Conservation (phyloP, 2,329 filamentous ascomycete genomes). For the Fusarium hostae region DNA sequence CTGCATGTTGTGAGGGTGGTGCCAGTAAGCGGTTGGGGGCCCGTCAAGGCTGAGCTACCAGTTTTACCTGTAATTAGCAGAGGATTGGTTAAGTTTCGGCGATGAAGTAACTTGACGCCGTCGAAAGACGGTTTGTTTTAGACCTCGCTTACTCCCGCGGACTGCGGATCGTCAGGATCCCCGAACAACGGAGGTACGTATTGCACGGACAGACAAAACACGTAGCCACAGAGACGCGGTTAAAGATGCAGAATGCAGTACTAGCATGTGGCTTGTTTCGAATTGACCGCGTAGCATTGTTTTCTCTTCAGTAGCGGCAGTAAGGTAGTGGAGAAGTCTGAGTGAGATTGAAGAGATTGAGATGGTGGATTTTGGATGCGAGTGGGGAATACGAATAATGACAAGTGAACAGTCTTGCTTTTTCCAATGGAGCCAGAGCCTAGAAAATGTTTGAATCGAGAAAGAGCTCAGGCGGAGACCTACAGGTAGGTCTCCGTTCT, state of each 20-base stretch:
- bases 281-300: conserved; percentile 10
- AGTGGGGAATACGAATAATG: conserved; percentile 26
- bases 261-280: conserved; percentile 23
- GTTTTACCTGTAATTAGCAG: neutral
- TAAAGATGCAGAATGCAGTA: conserved; percentile 13
- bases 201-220: neutral
- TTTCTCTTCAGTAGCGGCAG: conserved; percentile 4
- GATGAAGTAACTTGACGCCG: conserved; percentile 11
- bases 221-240: conserved; percentile 8
- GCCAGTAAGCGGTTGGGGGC: conserved; percentile 17
- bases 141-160: conserved; percentile 30
- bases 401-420: conserved; percentile 21
- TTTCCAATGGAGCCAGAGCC: neutral
- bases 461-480: conserved; percentile 1
- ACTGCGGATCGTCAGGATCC: conserved; percentile 7
- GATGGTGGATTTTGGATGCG: conserved; percentile 14
- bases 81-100: neutral
- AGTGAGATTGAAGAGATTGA: conserved; percentile 21
- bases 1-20: conserved; percentile 28
- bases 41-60: conserved; percentile 18
- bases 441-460: neutral
- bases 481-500: conserved; percentile 2
- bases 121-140: conserved; percentile 13
- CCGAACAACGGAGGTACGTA: neutral
- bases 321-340: conserved; percentile 21